Evolutionary conservation across 768 basidiomycete genomes (phyloP).

Genomic region (Pseudohyphozyma bogoriensis): DNA sequence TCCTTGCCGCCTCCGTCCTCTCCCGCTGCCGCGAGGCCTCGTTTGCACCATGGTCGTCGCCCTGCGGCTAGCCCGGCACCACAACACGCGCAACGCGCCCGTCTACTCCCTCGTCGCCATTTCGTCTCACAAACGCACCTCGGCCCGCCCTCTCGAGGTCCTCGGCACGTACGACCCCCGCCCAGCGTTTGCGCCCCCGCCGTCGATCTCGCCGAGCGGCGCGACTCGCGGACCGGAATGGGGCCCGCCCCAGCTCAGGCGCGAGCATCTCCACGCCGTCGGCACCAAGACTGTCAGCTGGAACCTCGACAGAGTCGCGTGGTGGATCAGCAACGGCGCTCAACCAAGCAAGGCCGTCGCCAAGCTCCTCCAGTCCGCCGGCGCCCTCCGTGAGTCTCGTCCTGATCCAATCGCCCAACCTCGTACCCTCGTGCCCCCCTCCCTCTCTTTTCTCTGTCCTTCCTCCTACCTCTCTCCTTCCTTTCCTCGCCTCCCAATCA

Average conservation of each 20-base stretch:
- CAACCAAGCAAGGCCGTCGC: conserved; percentile 67
- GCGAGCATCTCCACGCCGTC: too few species aligned
- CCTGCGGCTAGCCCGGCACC: conserved; percentile 79
- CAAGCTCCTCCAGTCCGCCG: conserved; percentile 65
- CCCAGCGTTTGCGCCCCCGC: conserved; percentile 26
- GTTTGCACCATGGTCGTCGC: too few species aligned
- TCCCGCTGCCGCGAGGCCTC: too few species aligned
- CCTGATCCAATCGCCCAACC: too few species aligned
- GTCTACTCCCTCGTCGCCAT: conserved; percentile 80
- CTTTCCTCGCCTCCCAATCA: too few species aligned
- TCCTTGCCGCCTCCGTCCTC: too few species aligned
- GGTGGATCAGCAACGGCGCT: conserved; percentile 81
- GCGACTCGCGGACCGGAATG: conserved; percentile 40
- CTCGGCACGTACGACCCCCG: conserved; percentile 75
- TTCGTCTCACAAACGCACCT: conserved; percentile 56
- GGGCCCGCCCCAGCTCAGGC: conserved; percentile 36
- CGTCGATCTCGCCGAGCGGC: conserved; percentile 30
- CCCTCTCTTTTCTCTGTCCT: too few species aligned
- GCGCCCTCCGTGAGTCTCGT: conserved; percentile 37
- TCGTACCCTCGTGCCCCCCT: too few species aligned
- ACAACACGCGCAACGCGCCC: conserved; percentile 54
- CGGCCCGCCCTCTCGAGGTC: conserved; percentile 78
- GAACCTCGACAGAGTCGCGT: conserved; percentile 80
- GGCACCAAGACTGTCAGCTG: conserved; percentile 65
- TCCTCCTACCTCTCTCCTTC: too few species aligned